A percentile compares a stretch with the other conserved stretches of the same genome.
These are phyloP conservation scores for Hypoxylon rubiginosum DNA, from an alignment of 2,329 filamentous ascomycete species.

Conservation along the genomic window DNA sequence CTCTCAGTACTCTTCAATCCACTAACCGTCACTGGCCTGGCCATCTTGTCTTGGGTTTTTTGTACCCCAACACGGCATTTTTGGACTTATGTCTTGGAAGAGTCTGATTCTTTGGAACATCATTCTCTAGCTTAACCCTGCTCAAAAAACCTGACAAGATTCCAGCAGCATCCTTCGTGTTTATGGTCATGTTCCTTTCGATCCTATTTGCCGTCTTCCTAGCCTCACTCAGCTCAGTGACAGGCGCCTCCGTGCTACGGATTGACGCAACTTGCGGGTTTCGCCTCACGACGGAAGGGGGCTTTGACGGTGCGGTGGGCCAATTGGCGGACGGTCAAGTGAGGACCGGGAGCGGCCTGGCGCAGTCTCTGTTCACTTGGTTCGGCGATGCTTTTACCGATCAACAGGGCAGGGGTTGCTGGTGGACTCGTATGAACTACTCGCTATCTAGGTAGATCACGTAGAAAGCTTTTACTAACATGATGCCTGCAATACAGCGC, in stretches of 20 bases:
- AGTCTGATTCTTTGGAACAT: background rate
- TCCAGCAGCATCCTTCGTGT: constrained; percentile 14
- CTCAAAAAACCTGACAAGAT: constrained; percentile 8
- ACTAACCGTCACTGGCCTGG: background rate
- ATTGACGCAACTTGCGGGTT: constrained; percentile 66
- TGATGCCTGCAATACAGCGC: constrained; percentile 53
- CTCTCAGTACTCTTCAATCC: no score
- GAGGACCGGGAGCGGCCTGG: constrained; percentile 65
- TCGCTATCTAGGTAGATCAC: background rate
- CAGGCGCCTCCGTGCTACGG: constrained; percentile 55
- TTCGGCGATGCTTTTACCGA: constrained; percentile 69
- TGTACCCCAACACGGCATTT: background rate
- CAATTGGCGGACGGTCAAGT: constrained; percentile 74
- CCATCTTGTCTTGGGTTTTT: background rate
- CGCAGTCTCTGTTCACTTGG: constrained; percentile 67
- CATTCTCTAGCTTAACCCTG: constrained; percentile 1
- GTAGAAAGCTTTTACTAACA: constrained; percentile 32
- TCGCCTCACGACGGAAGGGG: constrained; percentile 63
- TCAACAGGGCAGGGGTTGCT: constrained; percentile 69
- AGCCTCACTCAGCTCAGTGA: constrained; percentile 31
- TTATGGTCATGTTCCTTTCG: constrained; percentile 45
- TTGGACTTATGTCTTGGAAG: constrained; percentile 23
- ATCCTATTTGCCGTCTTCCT: constrained; percentile 41
- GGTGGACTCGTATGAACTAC: constrained; percentile 66
- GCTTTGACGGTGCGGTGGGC: constrained; percentile 66